Evolutionary conservation across 495 filamentous ascomycete genomes (phyloP).

Genomic region (Aspergillus mulundensis): DNA sequence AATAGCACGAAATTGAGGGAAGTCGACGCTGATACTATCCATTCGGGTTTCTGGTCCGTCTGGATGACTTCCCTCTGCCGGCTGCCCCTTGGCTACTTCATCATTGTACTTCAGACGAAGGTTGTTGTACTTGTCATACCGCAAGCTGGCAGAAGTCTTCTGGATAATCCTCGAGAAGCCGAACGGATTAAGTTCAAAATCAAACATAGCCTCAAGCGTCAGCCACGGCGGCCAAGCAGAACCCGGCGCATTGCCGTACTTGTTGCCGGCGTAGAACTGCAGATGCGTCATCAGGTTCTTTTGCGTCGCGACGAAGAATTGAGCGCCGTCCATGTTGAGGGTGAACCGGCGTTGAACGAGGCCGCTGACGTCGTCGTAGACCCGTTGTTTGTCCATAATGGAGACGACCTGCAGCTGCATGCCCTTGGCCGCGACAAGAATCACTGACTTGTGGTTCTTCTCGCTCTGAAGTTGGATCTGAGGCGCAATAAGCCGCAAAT

Average conservation of each 20-base stretch:
- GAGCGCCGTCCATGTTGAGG: constrained; percentile 90
- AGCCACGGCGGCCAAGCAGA: constrained; percentile 97
- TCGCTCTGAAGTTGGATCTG: constrained; percentile 98
- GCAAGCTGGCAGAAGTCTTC: constrained; percentile 85
- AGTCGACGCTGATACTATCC: constrained; percentile 95
- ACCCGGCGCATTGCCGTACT: constrained; percentile 78
- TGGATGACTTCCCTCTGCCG: constrained; percentile 27
- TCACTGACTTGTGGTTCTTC: constrained; percentile 89
- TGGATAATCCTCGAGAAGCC: constrained; percentile 94
- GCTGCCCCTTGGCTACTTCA: constrained; percentile 67
- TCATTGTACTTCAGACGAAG: constrained; percentile 97
- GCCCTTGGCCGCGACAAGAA: constrained; percentile 88
- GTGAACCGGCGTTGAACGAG: constrained; percentile 91
- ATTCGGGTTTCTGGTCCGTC: constrained; percentile 67
- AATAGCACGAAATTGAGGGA: constrained; percentile 84
- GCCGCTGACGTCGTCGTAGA: constrained; percentile 88
- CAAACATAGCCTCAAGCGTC: constrained; percentile 95
- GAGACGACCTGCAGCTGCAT: constrained; percentile 97
- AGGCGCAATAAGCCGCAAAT: constrained; percentile 89
- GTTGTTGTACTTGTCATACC: constrained; percentile 98
- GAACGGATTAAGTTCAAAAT: constrained; percentile 86
- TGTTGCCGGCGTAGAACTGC: constrained; percentile 89
- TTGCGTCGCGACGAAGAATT: constrained; percentile 94
- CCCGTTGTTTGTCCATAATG: constrained; percentile 92
- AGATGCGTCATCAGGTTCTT: constrained; percentile 81